Conservation (phyloP, 805 yeast genomes). For the Priceomyces castillae region DNA sequence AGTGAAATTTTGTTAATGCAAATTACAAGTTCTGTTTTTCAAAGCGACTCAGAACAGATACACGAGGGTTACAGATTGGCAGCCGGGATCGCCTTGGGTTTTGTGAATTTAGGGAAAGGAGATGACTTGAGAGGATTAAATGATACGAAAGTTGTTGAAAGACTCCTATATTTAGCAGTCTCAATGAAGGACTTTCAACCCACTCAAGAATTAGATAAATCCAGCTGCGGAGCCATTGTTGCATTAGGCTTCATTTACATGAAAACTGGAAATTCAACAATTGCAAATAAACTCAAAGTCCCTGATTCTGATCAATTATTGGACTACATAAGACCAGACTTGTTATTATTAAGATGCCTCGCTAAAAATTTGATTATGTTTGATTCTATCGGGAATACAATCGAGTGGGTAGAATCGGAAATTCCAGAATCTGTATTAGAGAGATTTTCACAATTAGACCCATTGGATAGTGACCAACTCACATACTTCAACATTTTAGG, state of each 20-base stretch:
- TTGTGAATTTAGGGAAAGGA: conserved; percentile 77
- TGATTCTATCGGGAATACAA: conserved; percentile 52
- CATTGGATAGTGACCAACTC: conserved; percentile 58
- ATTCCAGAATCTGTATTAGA: conserved; percentile 48
- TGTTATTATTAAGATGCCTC: conserved; percentile 62
- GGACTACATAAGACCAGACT: conserved; percentile 77
- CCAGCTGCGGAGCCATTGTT: conserved; percentile 70
- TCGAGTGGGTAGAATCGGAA: conserved; percentile 55
- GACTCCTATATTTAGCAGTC: conserved; percentile 54
- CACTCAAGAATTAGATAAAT: conserved; percentile 54
- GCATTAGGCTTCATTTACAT: conserved; percentile 75
- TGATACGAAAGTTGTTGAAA: conserved; percentile 64
- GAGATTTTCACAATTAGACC: conserved; percentile 20
- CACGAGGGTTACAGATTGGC: conserved; percentile 82
- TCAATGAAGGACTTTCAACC: conserved; percentile 64
- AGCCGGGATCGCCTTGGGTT: conserved; percentile 87
- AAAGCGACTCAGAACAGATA: conserved; percentile 54
- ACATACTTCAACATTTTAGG: conserved; percentile 64
- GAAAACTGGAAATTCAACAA: conserved; percentile 55
- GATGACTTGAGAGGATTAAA: conserved; percentile 54
- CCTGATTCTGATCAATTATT: conserved; percentile 60
- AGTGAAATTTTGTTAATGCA: conserved; percentile 75
- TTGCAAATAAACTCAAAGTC: conserved; percentile 60
- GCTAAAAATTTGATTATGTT: conserved; percentile 69
- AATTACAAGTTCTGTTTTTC: conserved; percentile 50